Conservation (phyloP, 495 filamentous ascomycete species). For the Bacidia rubella region DNA sequence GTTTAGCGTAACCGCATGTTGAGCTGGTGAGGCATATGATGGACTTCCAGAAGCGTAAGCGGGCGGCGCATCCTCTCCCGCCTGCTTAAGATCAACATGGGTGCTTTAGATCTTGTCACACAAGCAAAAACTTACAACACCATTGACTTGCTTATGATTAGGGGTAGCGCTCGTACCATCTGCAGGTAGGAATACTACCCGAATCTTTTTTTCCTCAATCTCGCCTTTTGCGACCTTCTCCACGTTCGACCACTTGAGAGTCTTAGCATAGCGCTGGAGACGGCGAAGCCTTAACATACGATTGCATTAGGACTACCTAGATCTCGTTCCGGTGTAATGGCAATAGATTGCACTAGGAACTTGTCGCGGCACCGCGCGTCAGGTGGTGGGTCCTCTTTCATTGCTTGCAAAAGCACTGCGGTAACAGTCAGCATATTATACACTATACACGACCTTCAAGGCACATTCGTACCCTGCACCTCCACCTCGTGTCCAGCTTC, state of each 20-base stretch:
- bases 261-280: constrained; percentile 18
- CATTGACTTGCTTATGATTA: constrained; percentile 30
- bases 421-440: constrained; percentile 7
- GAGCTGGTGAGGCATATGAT: constrained; percentile 35
- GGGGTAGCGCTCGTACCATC: constrained; percentile 32
- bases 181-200: constrained; percentile 67
- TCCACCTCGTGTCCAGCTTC: constrained; percentile 78
- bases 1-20: constrained; percentile 26
- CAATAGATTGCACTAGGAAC: constrained; percentile 91
- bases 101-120: no score
- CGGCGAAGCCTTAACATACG: constrained; percentile 36
- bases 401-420: constrained; percentile 83
- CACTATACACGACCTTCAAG: constrained; percentile 1
- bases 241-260: constrained; percentile 56
- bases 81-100: constrained; percentile 5
- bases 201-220: constrained; percentile 89
- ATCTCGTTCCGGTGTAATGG: constrained; percentile 72
- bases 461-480: constrained; percentile 59
- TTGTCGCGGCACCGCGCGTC: constrained; percentile 93
- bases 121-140: constrained; percentile 26
- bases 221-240: constrained; percentile 62
- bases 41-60: constrained; percentile 43
- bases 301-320: constrained; percentile 63
- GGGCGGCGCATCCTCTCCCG: constrained; percentile 37
- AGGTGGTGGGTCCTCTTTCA: constrained; percentile 82